Conservation (phyloP, 2,329 filamentous ascomycete species). For the Claviceps citrina region DNA sequence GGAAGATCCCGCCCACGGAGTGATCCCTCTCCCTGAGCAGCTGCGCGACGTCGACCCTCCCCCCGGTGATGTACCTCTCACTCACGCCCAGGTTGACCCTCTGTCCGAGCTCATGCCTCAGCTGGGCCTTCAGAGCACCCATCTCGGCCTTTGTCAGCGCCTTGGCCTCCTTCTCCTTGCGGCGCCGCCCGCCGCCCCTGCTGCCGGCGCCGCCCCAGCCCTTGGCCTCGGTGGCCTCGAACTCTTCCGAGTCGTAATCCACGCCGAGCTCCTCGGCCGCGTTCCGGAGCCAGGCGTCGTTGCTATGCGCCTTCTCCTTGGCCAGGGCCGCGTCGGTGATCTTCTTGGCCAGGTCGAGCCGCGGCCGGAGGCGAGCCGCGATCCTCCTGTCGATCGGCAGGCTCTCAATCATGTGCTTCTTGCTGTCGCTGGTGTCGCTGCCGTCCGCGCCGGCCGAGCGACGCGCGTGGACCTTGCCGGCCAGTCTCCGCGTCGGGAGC, state of each 20-base stretch:
- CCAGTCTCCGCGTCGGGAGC: slow-evolving; percentile 63
- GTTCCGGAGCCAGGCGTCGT: slow-evolving; percentile 68
- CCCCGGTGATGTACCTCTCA: slow-evolving; percentile 70
- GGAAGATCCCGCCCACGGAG: slow-evolving; percentile 16
- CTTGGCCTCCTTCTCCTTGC: slow-evolving; percentile 57
- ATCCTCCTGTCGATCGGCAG: slow-evolving; percentile 73
- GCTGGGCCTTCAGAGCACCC: slow-evolving; percentile 50
- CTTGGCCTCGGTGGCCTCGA: slow-evolving; percentile 59
- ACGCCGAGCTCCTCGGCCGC: slow-evolving; percentile 88
- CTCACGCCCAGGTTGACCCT: slow-evolving; percentile 79
- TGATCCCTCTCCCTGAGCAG: slow-evolving; percentile 47
- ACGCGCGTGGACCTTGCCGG: slow-evolving; percentile 70
- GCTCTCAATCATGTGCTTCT: slow-evolving; percentile 55
- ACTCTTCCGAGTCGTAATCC: slow-evolving; percentile 81
- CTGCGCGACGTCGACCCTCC: slow-evolving; percentile 66
- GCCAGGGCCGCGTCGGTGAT: slow-evolving; percentile 71
- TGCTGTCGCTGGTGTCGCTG: not conserved
- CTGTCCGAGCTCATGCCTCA: slow-evolving; percentile 54
- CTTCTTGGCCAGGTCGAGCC: slow-evolving; percentile 68
- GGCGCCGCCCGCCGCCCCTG: slow-evolving; percentile 56
- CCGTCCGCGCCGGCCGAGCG: slow-evolving; percentile 25
- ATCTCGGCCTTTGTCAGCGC: slow-evolving; percentile 59
- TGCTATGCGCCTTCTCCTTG: slow-evolving; percentile 72
- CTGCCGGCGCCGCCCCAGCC: slow-evolving; percentile 46
- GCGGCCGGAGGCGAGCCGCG: slow-evolving; percentile 58